Evolutionary conservation across 495 filamentous ascomycete genomes (phyloP).

Genomic region (Aspergillus cristatus): DNA sequence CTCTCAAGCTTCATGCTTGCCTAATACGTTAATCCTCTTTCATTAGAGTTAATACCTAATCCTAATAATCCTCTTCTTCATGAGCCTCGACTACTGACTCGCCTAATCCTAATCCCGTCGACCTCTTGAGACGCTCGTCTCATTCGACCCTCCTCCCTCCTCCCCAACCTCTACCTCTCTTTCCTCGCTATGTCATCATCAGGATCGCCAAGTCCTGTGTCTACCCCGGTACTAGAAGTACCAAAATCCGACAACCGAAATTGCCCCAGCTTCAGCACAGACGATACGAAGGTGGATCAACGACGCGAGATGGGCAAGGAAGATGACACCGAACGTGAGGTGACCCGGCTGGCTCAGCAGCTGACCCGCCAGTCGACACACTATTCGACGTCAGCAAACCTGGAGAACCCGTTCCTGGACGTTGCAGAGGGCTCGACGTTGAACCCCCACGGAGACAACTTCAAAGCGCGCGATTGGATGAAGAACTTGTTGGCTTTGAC

Average conservation of each 20-base stretch:
- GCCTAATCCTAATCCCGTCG: too few relatives aligned
- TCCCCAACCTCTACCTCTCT: too few relatives aligned
- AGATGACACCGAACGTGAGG: conserved; percentile 24
- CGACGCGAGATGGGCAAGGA: conserved; percentile 17
- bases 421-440: conserved; percentile 32
- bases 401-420: conserved; percentile 38
- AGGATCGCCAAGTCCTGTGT: too few relatives aligned
- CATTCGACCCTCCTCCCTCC: too few relatives aligned
- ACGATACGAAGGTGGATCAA: conserved; percentile 21
- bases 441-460: conserved; percentile 38
- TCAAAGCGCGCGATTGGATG: conserved; percentile 43
- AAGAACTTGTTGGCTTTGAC: conserved; percentile 41
- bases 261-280: conserved; percentile 20
- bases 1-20: too few relatives aligned
- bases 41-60: too few relatives aligned
- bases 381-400: conserved; percentile 20
- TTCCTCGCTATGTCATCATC: too few relatives aligned
- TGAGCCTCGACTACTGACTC: too few relatives aligned
- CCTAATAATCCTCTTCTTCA: too few relatives aligned
- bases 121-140: too few relatives aligned
- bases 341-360: conserved; percentile 37
- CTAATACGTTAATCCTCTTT: too few relatives aligned
- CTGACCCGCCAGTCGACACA: conserved; percentile 39
- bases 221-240: neutral
- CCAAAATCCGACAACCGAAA: conserved; percentile 2